Conservation (phyloP, 2,329 filamentous ascomycete genomes). For the Penicillium sp. region DNA sequence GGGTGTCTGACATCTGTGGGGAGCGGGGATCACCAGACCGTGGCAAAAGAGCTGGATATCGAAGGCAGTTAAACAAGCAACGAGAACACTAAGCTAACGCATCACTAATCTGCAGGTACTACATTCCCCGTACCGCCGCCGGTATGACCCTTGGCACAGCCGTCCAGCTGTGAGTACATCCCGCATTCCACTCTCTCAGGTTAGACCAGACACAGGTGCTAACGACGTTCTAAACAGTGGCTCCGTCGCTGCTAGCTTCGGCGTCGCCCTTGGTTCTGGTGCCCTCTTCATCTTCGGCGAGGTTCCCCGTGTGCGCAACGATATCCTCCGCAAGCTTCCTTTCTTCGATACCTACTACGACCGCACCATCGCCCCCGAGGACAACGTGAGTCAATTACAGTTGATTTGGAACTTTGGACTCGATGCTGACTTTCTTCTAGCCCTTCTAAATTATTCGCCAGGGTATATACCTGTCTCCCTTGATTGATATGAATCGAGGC, state of each 20-base stretch:
- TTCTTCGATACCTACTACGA: slow-evolving; percentile 58
- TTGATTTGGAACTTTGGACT: not conserved
- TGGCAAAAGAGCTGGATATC: not conserved
- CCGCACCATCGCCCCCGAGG: slow-evolving; percentile 60
- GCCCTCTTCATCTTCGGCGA: slow-evolving; percentile 66
- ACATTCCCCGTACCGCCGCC: slow-evolving; percentile 49
- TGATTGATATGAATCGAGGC: slow-evolving; percentile 13
- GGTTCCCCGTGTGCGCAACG: slow-evolving; percentile 61
- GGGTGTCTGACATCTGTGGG: not conserved
- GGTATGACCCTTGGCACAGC: slow-evolving; percentile 49
- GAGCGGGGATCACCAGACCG: not conserved
- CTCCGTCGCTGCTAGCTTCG: slow-evolving; percentile 55
- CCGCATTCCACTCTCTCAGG: not conserved
- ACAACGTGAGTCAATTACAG: slow-evolving; percentile 51
- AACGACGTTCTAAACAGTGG: slow-evolving; percentile 36
- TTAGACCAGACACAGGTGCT: slow-evolving; percentile 12
- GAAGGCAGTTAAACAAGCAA: not conserved
- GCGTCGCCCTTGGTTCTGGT: slow-evolving; percentile 58
- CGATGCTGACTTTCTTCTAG: slow-evolving; percentile 28
- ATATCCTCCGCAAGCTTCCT: slow-evolving; percentile 62
- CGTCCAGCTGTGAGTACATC: slow-evolving; percentile 48
- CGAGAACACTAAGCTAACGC: slow-evolving; percentile 6
- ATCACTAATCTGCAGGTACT: slow-evolving; percentile 45
- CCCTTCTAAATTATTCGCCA: slow-evolving; percentile 37
- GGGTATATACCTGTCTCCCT: slow-evolving; percentile 14